Base-by-base conservation (phyloP, 2,329 filamentous ascomycete genomes). In the Claviceps fusiformis region DNA sequence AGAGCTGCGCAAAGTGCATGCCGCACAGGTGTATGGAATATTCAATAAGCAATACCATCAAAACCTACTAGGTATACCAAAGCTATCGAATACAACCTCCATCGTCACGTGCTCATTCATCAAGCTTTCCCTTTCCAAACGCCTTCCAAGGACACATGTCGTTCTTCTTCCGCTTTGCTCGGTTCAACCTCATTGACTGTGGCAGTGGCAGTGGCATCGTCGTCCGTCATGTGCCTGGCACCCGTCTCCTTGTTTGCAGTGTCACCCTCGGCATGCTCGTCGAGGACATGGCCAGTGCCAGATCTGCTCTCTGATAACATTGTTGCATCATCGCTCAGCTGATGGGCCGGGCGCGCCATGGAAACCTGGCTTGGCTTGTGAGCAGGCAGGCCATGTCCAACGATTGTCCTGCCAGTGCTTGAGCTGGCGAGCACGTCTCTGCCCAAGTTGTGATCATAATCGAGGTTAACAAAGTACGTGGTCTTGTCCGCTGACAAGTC, bases 311-410 rank as follows among this genome's bases (percentile, higher is more conserved):
- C 19, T 17, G 55, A 47, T 9, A 13, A 24, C 6, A 27, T 24
- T 7, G 52, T 44, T 17, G 39, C 53, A 33, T 59, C 55, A n/a
- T 59, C 57, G 5, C 27, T 50, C 43, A 59, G 47, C 10, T 15
- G 37, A 45, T 61, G 57, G 5, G 47, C 15, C 11, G 54, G 11
- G 11, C 35, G 44, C 5, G 44, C 31, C 13, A 19, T 33, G 11
- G 13, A 49, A 8, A 46, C 53, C 5, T 37, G 27, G 10, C 50
- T 31, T 19, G 47, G 15, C 27, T 54, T 51, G 37, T 58, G 53
- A 19, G 54, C 49, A 11, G 53, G 44, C 17, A 61, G 56, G 33
- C 13, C 44, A 43, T 59, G 57, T 27, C 52, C 19, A n/a, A n/a
- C n/a, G 19, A 46, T 33, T 24, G 39, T n/a, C 35, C 24, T 29